Base-by-base conservation (phyloP, 805 yeast species). In the Saccharomycopsis sp. region DNA sequence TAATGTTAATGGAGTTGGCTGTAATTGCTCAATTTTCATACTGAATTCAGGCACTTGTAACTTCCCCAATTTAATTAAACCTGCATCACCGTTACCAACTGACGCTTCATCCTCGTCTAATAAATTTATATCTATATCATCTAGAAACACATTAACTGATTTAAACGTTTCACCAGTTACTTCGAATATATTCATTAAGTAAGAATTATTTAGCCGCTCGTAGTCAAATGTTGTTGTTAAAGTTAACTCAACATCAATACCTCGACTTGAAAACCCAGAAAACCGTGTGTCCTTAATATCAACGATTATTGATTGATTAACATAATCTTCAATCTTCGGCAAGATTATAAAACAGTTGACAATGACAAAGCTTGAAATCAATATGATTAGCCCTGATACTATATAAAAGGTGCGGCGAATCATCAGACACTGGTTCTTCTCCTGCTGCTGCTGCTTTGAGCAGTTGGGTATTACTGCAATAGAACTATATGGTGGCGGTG, bases 311-410 rank as follows among this genome's bases (percentile, higher is more conserved):
- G 48, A 38, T 29, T 40, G 36, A n/a, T 31, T 29, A 13, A 50
- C 34, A 31, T 50, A 41, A 6, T 43, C 46, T 9, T 50, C 46
- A 3, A 38, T 20, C 26, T 47, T 31, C 4, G 53, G 53, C 23
- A 36, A 20, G n/a, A 42, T 42, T n/a, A 49, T 23, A n/a, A n/a
- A n/a, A n/a, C n/a, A n/a, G n/a, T n/a, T n/a, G n/a, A n/a, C n/a
- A n/a, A n/a, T n/a, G n/a, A n/a, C n/a, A n/a, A n/a, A n/a, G n/a
- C n/a, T n/a, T n/a, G n/a, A n/a, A n/a, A n/a, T n/a, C n/a, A n/a
- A n/a, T n/a, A n/a, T n/a, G n/a, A n/a, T n/a, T n/a, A n/a, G n/a
- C n/a, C n/a, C n/a, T n/a, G n/a, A n/a, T n/a, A n/a, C n/a, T n/a
- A n/a, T n/a, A n/a, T n/a, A n/a, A n/a, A n/a, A n/a, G n/a, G n/a